Evolutionary conservation across 352 stramenopile genomes (phyloP).

Genomic region (Pythium rhizo-oryzae): DNA sequence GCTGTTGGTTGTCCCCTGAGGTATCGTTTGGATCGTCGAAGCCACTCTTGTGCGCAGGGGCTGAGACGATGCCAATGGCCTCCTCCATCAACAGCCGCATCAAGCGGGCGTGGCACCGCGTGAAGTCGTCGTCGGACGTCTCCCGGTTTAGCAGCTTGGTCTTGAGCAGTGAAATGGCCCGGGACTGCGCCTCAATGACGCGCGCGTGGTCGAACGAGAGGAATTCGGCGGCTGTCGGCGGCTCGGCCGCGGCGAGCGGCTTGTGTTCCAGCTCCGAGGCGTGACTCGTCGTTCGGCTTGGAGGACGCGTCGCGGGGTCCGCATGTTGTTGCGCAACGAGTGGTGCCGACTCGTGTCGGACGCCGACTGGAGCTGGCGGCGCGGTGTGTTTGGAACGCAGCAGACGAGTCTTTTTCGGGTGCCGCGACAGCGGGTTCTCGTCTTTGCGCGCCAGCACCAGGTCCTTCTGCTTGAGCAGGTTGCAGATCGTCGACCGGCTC

Average conservation of each 20-base stretch:
- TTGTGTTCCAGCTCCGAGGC: neutral
- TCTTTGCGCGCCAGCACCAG: slow-evolving; percentile 38
- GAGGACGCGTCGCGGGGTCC: neutral
- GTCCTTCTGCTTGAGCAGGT: slow-evolving; percentile 55
- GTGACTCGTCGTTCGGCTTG: neutral
- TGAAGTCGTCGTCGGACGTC: slow-evolving; percentile 39
- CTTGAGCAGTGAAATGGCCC: slow-evolving; percentile 41
- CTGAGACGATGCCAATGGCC: slow-evolving; percentile 25
- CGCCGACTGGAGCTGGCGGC: neutral
- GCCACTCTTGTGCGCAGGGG: neutral
- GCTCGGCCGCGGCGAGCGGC: neutral
- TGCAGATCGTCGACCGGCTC: slow-evolving; percentile 58
- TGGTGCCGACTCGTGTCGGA: neutral
- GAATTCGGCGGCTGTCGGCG: neutral
- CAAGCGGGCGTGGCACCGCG: slow-evolving; percentile 41
- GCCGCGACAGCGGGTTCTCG: slow-evolving; percentile 47
- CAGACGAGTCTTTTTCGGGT: slow-evolving; percentile 31
- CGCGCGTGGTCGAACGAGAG: neutral
- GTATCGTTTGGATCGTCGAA: neutral
- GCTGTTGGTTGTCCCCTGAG: neutral
- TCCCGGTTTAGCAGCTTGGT: slow-evolving; percentile 40
- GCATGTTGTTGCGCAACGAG: no score
- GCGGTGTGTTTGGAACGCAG: neutral
- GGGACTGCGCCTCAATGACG: slow-evolving; percentile 41
- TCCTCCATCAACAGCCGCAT: slow-evolving; percentile 64